These are phyloP conservation scores for Aureobasidium sp. DNA, from an alignment of 2,329 filamentous ascomycete genomes.

Conservation along the genomic window DNA sequence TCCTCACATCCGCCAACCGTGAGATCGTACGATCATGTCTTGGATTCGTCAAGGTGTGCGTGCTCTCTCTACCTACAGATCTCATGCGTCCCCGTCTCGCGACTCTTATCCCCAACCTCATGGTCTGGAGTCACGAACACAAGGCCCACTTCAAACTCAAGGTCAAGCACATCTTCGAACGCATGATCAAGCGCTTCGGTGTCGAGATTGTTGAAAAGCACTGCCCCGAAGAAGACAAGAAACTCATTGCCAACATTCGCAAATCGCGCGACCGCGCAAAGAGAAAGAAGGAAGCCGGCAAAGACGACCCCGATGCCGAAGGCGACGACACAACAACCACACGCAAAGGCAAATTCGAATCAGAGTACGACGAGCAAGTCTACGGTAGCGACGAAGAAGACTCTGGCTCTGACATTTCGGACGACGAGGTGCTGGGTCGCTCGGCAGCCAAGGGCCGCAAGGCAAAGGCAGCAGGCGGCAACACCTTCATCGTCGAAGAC, in stretches of 20 bases:
- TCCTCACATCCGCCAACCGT: constrained; percentile 90
- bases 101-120: constrained; percentile 76
- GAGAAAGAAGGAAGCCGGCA: constrained; percentile 67
- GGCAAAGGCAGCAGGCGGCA: constrained; percentile 30
- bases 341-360: constrained; percentile 63
- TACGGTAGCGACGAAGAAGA: constrained; percentile 59
- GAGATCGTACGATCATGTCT: constrained; percentile 93
- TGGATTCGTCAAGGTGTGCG: constrained; percentile 93
- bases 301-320: constrained; percentile 38
- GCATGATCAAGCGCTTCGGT: constrained; percentile 86
- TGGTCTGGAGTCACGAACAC: constrained; percentile 96
- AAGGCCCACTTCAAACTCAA: constrained; percentile 95
- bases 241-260: constrained; percentile 86
- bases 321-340: constrained; percentile 21
- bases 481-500: constrained; percentile 85
- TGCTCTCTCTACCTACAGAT: constrained; percentile 73
- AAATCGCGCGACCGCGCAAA: constrained; percentile 90
- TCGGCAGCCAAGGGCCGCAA: constrained; percentile 51
- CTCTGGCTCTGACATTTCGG: constrained; percentile 52
- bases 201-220: constrained; percentile 69
- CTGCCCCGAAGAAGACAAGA: constrained; percentile 78
- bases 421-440: constrained; percentile 46
- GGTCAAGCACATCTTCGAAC: constrained; percentile 95
- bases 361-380: constrained; percentile 91
- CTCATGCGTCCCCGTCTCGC: constrained; percentile 70